Evolutionary conservation across 2,329 filamentous ascomycete species (phyloP), one percentile per base, ranked within the genome.

Genomic region (Eutypa lata): DNA sequence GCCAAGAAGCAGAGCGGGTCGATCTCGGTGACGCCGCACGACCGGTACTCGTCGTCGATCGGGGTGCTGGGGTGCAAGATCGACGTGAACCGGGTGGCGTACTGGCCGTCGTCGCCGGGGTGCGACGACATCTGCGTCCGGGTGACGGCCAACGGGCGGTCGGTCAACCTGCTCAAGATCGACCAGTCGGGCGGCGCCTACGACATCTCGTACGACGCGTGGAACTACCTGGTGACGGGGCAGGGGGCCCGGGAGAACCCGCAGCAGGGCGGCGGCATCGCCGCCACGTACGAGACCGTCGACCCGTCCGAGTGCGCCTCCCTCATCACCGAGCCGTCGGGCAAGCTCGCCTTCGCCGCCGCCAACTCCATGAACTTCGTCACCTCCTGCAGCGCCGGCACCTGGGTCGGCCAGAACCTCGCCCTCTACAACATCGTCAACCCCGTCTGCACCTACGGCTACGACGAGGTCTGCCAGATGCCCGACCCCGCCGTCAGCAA

Each of bases 31-130:
- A 85, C 81, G 2, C 81, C 82, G 33, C 82, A 86, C 62, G 78
- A 77, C 59, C 67, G 71, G 58, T 85, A 76, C 70, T 80, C 78
- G 3, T 82, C 78, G 19, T 82, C 80, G 7, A 69, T 83, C 53
- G 82, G 82, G 46, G 81, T 84, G 1, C 70, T 83, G 5, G 82
- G 82, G 49, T 85, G 82, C 77, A 81, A 83, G 68, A 76, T 85
- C 67, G 68, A 85, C 71, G 81, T 76, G 57, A 77, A 85, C 73
- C 80, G 81, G 43, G 75, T 84, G 31, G 82, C 82, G 56, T 86
- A 86, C 76, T 85, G 80, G 80, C 82, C 82, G 7, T 63, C 62
- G 22, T 61, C 69, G 4, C 71, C 79, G 44, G 72, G 73, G 71
- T 86, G 82, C 73, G 69, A 78, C 69, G 74, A 80, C 63, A 72